A percentile compares a stretch with the other conserved stretches of the same genome.
phyloP scores from a whole-genome alignment of 192 early-diverging fungal genomes.

The Rhizophagus prolifer region DNA sequence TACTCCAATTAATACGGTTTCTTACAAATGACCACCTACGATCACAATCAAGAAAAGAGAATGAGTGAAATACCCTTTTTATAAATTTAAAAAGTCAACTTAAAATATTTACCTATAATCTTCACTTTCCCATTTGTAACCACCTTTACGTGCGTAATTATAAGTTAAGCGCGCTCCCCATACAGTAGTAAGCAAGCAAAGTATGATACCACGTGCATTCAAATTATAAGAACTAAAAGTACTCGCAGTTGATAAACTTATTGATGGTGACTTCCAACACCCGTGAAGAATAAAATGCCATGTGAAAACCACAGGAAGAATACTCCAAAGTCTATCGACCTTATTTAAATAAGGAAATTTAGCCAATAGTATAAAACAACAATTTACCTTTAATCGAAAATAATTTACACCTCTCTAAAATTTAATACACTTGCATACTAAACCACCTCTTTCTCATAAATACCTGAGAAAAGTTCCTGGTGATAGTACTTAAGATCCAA shows the following conservation, averaged over 20 bases:
- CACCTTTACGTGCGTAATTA: slow-evolving; percentile 79
- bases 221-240: slow-evolving; percentile 26
- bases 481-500: background rate
- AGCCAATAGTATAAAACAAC: background rate
- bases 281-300: slow-evolving; percentile 56
- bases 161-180: slow-evolving; percentile 79
- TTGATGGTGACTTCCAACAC: slow-evolving; percentile 36
- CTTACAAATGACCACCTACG: slow-evolving; percentile 13
- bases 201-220: slow-evolving; percentile 33
- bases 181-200: slow-evolving; percentile 47
- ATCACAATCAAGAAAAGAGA: background rate
- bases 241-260: too few relatives aligned
- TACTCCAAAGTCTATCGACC: slow-evolving; percentile 73
- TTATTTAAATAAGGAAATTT: background rate
- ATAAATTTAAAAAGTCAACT: background rate
- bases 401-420: too few relatives aligned
- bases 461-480: background rate
- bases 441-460: background rate
- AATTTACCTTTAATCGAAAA: too few relatives aligned
- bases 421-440: too few relatives aligned
- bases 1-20: slow-evolving; percentile 30
- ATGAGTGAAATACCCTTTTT: background rate
- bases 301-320: slow-evolving; percentile 63
- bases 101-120: slow-evolving; percentile 76
- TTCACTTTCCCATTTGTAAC: slow-evolving; percentile 63